A percentile compares a stretch with the other conserved stretches of the same genome.
These are phyloP conservation scores for Ambrosia trifida DNA, from an alignment of 129 eudicot genomes.

Conservation along the genomic window DNA sequence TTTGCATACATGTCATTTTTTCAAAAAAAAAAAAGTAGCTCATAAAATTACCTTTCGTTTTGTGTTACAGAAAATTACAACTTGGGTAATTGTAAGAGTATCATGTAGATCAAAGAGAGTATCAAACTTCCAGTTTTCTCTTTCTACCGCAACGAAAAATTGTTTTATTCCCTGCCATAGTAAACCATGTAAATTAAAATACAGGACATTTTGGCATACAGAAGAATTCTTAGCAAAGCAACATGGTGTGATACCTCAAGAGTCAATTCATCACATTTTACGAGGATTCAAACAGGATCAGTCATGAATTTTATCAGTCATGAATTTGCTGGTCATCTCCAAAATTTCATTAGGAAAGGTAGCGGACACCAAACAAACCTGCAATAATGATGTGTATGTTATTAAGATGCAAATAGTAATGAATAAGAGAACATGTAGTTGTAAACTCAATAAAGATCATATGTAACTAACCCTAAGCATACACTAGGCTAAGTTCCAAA, in stretches of 20 bases:
- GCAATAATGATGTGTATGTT: constrained; percentile 18
- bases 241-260: constrained; percentile 54
- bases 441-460: not conserved
- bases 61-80: constrained; percentile 94
- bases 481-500: not conserved
- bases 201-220: not conserved
- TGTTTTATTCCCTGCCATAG: constrained; percentile 85
- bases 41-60: constrained; percentile 66
- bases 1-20: not conserved
- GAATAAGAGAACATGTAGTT: not conserved
- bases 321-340: constrained; percentile 94
- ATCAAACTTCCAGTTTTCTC: constrained; percentile 97
- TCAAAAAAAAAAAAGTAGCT: not conserved
- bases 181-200: not conserved
- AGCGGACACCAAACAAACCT: constrained; percentile 92
- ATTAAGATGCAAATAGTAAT: not conserved
- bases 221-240: not conserved
- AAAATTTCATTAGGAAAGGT: constrained; percentile 95
- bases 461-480: not conserved
- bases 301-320: too few species aligned
- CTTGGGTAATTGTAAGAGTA: constrained; percentile 94
- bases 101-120: constrained; percentile 91
- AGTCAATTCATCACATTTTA: constrained; percentile 97
- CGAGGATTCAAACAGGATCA: constrained; percentile 94
- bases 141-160: constrained; percentile 93